phyloP scores from a whole-genome alignment of 2,329 filamentous ascomycete species.

The Fusarium phyllophilum region DNA sequence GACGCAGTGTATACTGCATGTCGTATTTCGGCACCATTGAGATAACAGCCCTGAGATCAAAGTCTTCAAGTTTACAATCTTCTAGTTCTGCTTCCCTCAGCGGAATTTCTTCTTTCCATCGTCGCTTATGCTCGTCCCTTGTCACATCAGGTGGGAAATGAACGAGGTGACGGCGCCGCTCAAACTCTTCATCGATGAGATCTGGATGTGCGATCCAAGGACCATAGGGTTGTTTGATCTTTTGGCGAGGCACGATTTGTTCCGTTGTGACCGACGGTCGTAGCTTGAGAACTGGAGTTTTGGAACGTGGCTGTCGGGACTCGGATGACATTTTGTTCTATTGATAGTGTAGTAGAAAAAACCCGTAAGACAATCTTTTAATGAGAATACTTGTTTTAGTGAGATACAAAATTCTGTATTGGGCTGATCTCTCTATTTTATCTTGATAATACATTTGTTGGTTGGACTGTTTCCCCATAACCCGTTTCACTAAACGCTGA shows the following conservation, averaged over 20 bases:
- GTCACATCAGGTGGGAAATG: not conserved
- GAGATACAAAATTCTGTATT: not conserved
- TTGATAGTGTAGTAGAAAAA: not conserved
- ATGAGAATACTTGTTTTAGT: not conserved
- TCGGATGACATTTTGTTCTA: not conserved
- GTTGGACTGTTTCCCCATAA: not conserved
- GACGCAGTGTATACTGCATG: not conserved
- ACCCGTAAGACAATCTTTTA: not conserved
- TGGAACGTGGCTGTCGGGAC: not conserved
- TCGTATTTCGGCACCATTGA: not conserved
- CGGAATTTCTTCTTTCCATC: not conserved
- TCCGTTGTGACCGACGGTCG: not conserved
- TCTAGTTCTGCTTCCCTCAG: not conserved
- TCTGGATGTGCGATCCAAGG: not conserved
- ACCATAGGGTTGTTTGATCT: not conserved
- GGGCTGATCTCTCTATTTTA: not conserved
- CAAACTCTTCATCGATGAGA: not conserved
- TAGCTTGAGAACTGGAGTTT: not conserved
- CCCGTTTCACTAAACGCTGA: not conserved
- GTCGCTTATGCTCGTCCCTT: not conserved
- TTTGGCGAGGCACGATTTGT: not conserved
- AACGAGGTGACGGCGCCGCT: not conserved
- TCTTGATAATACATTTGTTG: not conserved
- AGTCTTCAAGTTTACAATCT: not conserved
- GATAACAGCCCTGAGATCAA: not conserved